phyloP scores from a whole-genome alignment of 345 rosid genomes.

The Linum trigynum region DNA sequence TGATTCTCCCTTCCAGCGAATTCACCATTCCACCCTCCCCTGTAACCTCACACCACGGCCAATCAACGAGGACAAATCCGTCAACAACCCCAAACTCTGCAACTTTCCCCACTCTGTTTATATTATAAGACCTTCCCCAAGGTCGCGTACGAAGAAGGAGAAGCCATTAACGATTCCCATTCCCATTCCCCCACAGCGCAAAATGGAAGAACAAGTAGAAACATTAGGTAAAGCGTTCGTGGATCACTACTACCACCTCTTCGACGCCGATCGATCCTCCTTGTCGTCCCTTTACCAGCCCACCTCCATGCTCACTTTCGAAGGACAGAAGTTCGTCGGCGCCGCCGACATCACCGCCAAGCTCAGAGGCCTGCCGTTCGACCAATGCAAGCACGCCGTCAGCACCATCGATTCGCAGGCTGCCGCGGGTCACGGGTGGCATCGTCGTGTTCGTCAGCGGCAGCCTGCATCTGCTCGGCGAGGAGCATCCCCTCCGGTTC shows the following conservation, averaged over 20 bases:
- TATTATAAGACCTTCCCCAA: background rate
- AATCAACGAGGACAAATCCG: constrained; percentile 18
- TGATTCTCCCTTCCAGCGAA: constrained; percentile 24
- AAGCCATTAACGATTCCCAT: constrained; percentile 10
- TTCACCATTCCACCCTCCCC: background rate
- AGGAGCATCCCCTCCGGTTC: constrained; percentile 58
- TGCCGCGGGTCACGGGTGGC: constrained; percentile 42
- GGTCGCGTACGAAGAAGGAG: background rate
- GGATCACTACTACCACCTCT: constrained; percentile 62
- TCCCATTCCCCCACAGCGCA: background rate
- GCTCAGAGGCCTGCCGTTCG: constrained; percentile 61
- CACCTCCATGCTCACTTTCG: constrained; percentile 64
- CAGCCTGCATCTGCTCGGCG: constrained; percentile 55
- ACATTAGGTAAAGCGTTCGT: constrained; percentile 71
- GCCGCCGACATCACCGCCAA: constrained; percentile 44
- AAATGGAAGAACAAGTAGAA: constrained; percentile 52
- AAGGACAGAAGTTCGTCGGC: constrained; percentile 56
- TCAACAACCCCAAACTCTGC: background rate
- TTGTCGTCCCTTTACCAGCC: constrained; percentile 51
- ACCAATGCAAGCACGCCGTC: constrained; percentile 50
- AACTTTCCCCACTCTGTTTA: constrained; percentile 3
- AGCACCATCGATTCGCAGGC: constrained; percentile 74
- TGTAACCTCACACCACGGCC: background rate
- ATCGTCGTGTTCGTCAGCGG: constrained; percentile 78
- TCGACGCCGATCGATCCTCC: constrained; percentile 48